These are phyloP conservation scores for Euptelea pleiosperma DNA, from an alignment of 164 flowering plant genomes.

Conservation along the genomic window DNA sequence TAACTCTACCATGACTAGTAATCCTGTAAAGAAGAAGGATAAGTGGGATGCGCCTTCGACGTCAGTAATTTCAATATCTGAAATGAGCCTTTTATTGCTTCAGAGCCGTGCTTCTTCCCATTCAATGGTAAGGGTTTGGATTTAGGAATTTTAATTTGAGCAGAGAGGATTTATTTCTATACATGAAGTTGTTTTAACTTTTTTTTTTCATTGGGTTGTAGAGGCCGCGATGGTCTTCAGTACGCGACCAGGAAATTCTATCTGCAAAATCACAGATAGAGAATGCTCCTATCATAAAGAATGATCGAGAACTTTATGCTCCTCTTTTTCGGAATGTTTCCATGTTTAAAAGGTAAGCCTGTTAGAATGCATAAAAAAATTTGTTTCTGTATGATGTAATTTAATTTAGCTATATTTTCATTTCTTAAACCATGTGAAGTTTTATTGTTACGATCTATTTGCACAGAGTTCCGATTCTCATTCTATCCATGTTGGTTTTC, in stretches of 20 bases:
- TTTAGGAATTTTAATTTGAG: background rate
- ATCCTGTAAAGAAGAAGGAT: constrained; percentile 38
- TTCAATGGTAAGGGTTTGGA: constrained; percentile 43
- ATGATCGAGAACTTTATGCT: constrained; percentile 46
- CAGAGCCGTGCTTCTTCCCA: constrained; percentile 51
- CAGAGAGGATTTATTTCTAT: background rate
- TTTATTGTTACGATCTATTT: too few species aligned
- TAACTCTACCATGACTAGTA: constrained; percentile 13
- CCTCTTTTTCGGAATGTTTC: constrained; percentile 55
- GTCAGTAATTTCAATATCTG: constrained; percentile 42
- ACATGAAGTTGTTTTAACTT: background rate
- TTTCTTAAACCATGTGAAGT: too few species aligned
- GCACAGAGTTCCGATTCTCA: too few species aligned
- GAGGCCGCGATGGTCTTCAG: constrained; percentile 51
- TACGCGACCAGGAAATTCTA: constrained; percentile 42
- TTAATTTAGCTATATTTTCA: too few species aligned
- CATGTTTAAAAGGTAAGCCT: constrained; percentile 46
- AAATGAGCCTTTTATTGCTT: constrained; percentile 50
- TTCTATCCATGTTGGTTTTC: too few species aligned
- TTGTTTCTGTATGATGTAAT: too few species aligned
- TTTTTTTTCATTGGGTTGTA: constrained; percentile 20
- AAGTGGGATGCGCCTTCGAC: constrained; percentile 54
- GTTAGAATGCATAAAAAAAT: too few species aligned
- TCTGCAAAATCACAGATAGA: constrained; percentile 41
- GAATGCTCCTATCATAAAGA: constrained; percentile 34